Evolutionary conservation across 495 filamentous ascomycete genomes (phyloP), one percentile per base, ranked within the genome.

Genomic region (Thozetella sp.): DNA sequence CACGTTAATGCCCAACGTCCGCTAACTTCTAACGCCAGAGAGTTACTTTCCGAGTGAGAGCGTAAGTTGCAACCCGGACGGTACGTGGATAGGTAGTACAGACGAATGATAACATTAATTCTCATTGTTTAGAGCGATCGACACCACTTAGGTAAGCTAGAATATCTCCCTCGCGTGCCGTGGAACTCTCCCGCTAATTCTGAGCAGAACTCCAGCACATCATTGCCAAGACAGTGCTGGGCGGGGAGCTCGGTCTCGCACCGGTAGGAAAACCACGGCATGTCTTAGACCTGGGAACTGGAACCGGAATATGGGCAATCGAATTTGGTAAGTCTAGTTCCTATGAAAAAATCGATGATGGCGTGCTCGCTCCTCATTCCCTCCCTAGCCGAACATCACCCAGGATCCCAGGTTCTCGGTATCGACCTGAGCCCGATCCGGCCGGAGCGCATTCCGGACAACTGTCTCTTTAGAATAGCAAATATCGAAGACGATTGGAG

Each of bases 401-500:
- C 63, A 15, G 34, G 26, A 11, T 64, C 71, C 3, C 27, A 67
- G 24, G 64, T 76, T 15, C 62, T 80, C 11, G 77, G 80, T 40
- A 76, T 72, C 12, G 81, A 83, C 66, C 68, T 83, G 11, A 74
- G 70, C 54, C 80, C 81, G 15, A 78, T 76, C 17, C 81, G 83
- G 58, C 80, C 81, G 9, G 51, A 59, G 46, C 73, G 74, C 58
- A 66, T 81, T 15, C 79, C 82, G 2, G 67, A 74, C 17, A 85
- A 85, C 62, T 74, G 72, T 53, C 67, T 65, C 13, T 83, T 84
- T 60, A 63, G 80, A 56, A 67, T 83, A 34, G 77, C 80, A 57
- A 80, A 84, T 57, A 74, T 74, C 15, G 81, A 85, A 64, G 78
- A 83, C 46, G 61, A 74, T 6, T 85, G 82, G 82, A 55, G 71